phyloP scores from a whole-genome alignment of 2,329 filamentous ascomycete species.

The Rhinocladiella similis region DNA sequence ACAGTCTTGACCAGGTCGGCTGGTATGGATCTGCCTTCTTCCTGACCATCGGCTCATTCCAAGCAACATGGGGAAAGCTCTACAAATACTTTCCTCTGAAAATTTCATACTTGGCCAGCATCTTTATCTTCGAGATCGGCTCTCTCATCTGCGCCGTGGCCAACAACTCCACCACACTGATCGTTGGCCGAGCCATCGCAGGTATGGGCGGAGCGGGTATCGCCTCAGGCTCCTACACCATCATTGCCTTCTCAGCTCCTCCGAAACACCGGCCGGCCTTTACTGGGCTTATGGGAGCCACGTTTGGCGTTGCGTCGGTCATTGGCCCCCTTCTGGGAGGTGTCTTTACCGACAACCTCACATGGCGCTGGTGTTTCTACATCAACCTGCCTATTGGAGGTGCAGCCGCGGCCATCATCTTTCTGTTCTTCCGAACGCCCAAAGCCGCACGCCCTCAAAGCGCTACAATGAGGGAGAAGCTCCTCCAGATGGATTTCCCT shows the following conservation, averaged over 20 bases:
- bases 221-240: conserved; percentile 41
- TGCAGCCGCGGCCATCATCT: conserved; percentile 28
- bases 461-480: conserved; percentile 36
- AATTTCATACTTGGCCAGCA: conserved; percentile 35
- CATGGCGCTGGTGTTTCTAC: conserved; percentile 40
- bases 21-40: conserved; percentile 43
- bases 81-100: conserved; percentile 38
- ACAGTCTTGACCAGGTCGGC: conserved; percentile 33
- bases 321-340: conserved; percentile 34
- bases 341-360: conserved; percentile 34
- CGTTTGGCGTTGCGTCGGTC: conserved; percentile 33
- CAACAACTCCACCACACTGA: conserved; percentile 36
- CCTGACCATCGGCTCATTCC: conserved; percentile 35
- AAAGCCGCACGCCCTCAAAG: conserved; percentile 24
- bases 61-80: conserved; percentile 35
- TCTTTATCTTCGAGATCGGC: conserved; percentile 47
- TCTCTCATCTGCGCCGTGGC: conserved; percentile 43
- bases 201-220: conserved; percentile 40
- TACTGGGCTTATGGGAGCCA: conserved; percentile 36
- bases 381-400: conserved; percentile 38
- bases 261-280: conserved; percentile 50
- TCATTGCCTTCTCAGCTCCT: conserved; percentile 49
- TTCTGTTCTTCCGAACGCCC: conserved; percentile 34
- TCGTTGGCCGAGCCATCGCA: conserved; percentile 41
- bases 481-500: conserved; percentile 47